Evolutionary conservation across 2,329 filamentous ascomycete genomes (phyloP).

Genomic region (Chaetothyriales sp.): DNA sequence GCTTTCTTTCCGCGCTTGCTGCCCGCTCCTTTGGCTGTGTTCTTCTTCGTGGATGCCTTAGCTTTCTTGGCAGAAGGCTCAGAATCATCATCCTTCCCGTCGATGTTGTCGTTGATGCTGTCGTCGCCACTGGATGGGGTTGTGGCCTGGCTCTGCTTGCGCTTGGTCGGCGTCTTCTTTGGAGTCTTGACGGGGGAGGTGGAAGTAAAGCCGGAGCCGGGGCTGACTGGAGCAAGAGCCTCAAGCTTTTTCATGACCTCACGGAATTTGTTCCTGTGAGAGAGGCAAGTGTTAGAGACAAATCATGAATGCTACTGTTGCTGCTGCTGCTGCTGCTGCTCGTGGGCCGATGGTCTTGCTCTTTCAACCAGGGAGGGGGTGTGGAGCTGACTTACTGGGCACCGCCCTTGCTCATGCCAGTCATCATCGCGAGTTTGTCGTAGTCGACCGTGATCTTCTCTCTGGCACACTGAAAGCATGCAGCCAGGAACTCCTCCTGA

Average conservation of each 20-base stretch:
- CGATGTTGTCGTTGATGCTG: neutral
- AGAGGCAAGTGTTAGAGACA: slow-evolving; percentile 3
- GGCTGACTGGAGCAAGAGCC: slow-evolving; percentile 4
- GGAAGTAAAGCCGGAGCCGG: slow-evolving; percentile 1
- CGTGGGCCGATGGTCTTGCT: neutral
- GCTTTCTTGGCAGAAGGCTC: neutral
- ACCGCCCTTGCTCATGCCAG: slow-evolving; percentile 13
- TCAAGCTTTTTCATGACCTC: slow-evolving; percentile 11
- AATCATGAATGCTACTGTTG: no score
- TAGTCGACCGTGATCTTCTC: slow-evolving; percentile 12
- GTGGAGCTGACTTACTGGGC: slow-evolving; percentile 13
- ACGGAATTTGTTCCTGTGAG: slow-evolving; percentile 15
- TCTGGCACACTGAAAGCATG: slow-evolving; percentile 12
- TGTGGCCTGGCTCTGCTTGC: slow-evolving; percentile 7
- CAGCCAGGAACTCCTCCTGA: slow-evolving; percentile 10
- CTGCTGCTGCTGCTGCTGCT: neutral
- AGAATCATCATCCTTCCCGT: neutral
- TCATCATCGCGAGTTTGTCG: slow-evolving; percentile 7
- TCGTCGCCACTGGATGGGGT: slow-evolving; percentile 3
- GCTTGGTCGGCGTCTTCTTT: slow-evolving; percentile 6
- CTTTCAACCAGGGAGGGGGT: neutral
- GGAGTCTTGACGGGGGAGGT: neutral
- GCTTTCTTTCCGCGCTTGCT: neutral
- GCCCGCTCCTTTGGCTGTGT: neutral
- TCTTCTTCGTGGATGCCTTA: slow-evolving; percentile 1